These are phyloP conservation scores for Candida manassasensis DNA, from an alignment of 805 yeast species.

Conservation along the genomic window DNA sequence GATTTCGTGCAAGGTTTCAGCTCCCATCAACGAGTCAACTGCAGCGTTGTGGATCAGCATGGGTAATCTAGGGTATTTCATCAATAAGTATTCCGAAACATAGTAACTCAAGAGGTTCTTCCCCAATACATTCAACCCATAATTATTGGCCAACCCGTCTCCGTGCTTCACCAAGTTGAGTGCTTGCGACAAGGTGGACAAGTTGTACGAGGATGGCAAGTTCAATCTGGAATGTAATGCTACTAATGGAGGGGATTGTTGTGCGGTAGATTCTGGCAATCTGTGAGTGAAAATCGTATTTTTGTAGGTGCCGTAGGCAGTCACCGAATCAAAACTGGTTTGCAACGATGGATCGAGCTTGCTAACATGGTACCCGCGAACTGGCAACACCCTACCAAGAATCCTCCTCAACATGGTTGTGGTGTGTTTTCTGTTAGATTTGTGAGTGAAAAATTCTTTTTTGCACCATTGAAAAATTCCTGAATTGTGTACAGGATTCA, in stretches of 20 bases:
- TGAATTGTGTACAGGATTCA: background rate
- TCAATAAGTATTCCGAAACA: constrained; percentile 65
- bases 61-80: constrained; percentile 88
- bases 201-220: constrained; percentile 53
- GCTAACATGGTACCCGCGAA: constrained; percentile 17
- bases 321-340: constrained; percentile 22
- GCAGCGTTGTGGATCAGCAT: constrained; percentile 70
- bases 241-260: constrained; percentile 64
- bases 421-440: background rate
- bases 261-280: constrained; percentile 43
- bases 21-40: constrained; percentile 69
- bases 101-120: constrained; percentile 70
- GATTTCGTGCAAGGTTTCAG: constrained; percentile 56
- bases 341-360: constrained; percentile 21
- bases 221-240: constrained; percentile 75
- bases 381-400: too few species aligned
- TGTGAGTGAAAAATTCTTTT: background rate
- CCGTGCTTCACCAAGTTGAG: constrained; percentile 53
- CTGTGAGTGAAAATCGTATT: constrained; percentile 40
- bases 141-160: constrained; percentile 60
- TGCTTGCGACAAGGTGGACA: constrained; percentile 73
- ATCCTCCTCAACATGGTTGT: background rate
- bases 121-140: constrained; percentile 80
- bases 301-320: constrained; percentile 38
- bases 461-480: background rate